Percentiles rank a stretch among this genome's conserved stretches.
phyloP scores from a whole-genome alignment of 148 eudicot genomes.

The Euryodendron excelsum region DNA sequence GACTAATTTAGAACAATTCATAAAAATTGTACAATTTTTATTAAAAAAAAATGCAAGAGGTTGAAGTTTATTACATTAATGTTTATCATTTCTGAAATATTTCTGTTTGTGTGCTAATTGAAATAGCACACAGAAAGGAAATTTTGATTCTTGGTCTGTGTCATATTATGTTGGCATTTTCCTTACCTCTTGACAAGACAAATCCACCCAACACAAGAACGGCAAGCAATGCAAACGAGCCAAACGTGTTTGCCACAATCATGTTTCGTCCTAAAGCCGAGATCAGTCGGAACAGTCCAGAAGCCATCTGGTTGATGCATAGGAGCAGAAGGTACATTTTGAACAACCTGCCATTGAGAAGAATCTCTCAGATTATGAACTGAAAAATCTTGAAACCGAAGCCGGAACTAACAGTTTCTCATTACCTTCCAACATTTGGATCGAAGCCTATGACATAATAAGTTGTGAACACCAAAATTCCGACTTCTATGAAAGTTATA shows the following conservation, averaged over 20 bases:
- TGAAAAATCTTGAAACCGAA: neutral
- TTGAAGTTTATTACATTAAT: too few relatives aligned
- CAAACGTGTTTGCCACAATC: constrained; percentile 78
- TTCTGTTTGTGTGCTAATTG: neutral
- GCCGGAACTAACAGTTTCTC: neutral
- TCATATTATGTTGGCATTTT: too few relatives aligned
- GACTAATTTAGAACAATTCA: too few relatives aligned
- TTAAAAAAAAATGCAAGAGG: too few relatives aligned
- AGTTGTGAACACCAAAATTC: constrained; percentile 17
- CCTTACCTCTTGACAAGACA: constrained; percentile 66
- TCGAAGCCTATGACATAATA: constrained; percentile 37
- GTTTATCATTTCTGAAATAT: too few relatives aligned
- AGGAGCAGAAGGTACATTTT: constrained; percentile 56
- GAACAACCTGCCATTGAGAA: constrained; percentile 44
- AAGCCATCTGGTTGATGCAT: constrained; percentile 68
- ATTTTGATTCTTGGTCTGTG: too few relatives aligned
- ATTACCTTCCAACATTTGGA: constrained; percentile 36
- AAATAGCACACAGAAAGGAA: too few relatives aligned
- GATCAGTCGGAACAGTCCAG: constrained; percentile 59
- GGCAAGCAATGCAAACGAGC: constrained; percentile 56
- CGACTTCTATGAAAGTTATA: constrained; percentile 19
- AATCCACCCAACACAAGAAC: constrained; percentile 76
- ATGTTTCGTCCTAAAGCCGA: constrained; percentile 76
- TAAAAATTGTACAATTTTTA: too few relatives aligned
- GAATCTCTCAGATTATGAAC: neutral